phyloP scores from a whole-genome alignment of 495 filamentous ascomycete species.

The Tuber borchii region DNA sequence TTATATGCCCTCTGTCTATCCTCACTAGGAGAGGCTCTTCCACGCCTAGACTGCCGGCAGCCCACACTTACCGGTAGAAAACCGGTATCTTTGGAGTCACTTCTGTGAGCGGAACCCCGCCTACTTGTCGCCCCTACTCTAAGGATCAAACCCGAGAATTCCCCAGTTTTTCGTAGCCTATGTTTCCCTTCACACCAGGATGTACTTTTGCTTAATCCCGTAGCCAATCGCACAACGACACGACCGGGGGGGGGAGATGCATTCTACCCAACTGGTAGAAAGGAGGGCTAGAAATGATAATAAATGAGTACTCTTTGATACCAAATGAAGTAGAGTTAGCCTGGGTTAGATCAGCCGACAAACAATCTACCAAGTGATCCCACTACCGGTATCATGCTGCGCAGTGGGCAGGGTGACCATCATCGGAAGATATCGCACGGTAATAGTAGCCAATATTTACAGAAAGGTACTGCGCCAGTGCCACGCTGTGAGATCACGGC shows the following conservation, averaged over 20 bases:
- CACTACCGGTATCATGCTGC: neutral
- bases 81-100: neutral
- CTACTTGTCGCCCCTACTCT: neutral
- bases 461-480: neutral
- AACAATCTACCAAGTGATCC: neutral
- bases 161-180: neutral
- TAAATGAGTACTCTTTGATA: neutral
- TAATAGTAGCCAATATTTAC: neutral
- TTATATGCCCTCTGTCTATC: neutral
- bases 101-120: neutral
- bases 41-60: neutral
- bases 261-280: neutral
- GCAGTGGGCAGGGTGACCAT: neutral
- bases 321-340: neutral
- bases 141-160: neutral
- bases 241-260: neutral
- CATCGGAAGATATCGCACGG: neutral
- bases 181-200: neutral
- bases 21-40: neutral
- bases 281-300: neutral
- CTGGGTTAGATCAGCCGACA: neutral
- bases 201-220: neutral
- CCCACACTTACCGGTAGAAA: neutral
- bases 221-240: conserved; percentile 1
- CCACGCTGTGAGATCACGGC: neutral